Conservation (phyloP, 129 eudicot species). For the Erigeron canadensis region DNA sequence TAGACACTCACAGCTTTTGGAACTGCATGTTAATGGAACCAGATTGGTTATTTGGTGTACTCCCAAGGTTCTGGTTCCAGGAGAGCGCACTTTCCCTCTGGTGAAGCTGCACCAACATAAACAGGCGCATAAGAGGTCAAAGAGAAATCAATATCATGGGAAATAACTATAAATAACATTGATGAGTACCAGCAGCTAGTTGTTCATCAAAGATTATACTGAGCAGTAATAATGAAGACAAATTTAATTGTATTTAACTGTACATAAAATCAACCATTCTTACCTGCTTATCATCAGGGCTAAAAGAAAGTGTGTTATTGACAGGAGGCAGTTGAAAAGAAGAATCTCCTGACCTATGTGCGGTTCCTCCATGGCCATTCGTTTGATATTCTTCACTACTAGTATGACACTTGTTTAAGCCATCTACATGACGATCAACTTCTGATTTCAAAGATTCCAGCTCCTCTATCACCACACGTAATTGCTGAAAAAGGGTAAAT, state of each 20-base stretch:
- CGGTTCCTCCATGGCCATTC: slow-evolving; percentile 37
- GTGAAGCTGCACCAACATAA: slow-evolving; percentile 39
- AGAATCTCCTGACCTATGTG: slow-evolving; percentile 42
- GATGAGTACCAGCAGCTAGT: slow-evolving; percentile 19
- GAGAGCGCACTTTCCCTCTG: slow-evolving; percentile 38
- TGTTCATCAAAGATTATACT: slow-evolving; percentile 17
- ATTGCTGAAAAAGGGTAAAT: slow-evolving; percentile 57
- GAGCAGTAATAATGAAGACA: slow-evolving; percentile 5
- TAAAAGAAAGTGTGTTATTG: slow-evolving; percentile 34
- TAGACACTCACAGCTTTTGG: slow-evolving; percentile 79
- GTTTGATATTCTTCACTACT: slow-evolving; percentile 41
- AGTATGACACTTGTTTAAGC: slow-evolving; percentile 41
- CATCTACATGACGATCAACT: slow-evolving; percentile 50
- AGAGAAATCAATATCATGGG: neutral
- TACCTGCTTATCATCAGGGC: slow-evolving; percentile 54
- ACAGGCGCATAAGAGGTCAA: slow-evolving; percentile 8
- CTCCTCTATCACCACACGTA: slow-evolving; percentile 67
- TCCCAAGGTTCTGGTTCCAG: slow-evolving; percentile 48
- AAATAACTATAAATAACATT: neutral
- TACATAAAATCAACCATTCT: neutral
- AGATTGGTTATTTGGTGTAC: slow-evolving; percentile 44
- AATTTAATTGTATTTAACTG: neutral
- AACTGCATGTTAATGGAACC: slow-evolving; percentile 55
- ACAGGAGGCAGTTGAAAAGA: slow-evolving; percentile 34
- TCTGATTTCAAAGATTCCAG: slow-evolving; percentile 74